phyloP scores from a whole-genome alignment of 768 basidiomycete species.

The Chlorophyllum brunneum region DNA sequence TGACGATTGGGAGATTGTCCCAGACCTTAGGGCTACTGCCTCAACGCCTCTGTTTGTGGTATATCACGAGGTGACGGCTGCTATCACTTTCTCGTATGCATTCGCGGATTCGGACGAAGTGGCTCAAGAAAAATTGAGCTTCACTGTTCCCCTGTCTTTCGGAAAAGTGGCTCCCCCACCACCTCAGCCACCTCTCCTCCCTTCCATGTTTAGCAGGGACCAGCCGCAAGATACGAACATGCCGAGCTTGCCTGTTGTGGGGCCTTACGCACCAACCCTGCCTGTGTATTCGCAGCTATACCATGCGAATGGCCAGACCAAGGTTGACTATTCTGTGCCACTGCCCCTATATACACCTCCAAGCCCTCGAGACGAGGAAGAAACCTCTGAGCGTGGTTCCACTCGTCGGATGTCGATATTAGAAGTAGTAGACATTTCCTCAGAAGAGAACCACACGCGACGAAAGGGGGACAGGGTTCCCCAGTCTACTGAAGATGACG shows the following conservation, averaged over 20 bases:
- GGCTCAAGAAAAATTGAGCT: slow-evolving; percentile 32
- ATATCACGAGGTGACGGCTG: slow-evolving; percentile 47
- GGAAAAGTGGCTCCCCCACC: slow-evolving; percentile 37
- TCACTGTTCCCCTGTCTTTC: slow-evolving; percentile 50
- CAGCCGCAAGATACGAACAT: not conserved
- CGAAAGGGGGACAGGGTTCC: not conserved
- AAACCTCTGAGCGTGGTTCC: not conserved
- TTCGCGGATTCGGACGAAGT: slow-evolving; percentile 30
- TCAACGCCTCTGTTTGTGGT: slow-evolving; percentile 56
- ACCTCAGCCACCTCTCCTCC: slow-evolving; percentile 14
- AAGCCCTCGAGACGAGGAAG: not conserved
- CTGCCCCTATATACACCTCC: slow-evolving; percentile 61
- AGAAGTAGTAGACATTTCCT: not conserved
- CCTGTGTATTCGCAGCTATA: slow-evolving; percentile 81
- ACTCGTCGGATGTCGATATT: not conserved
- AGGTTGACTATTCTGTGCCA: slow-evolving; percentile 60
- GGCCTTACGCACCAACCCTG: slow-evolving; percentile 29
- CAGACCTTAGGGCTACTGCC: slow-evolving; percentile 41
- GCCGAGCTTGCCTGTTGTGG: slow-evolving; percentile 17
- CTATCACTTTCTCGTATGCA: slow-evolving; percentile 56
- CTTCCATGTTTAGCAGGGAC: not conserved
- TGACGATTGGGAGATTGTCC: slow-evolving; percentile 36
- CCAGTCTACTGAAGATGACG: not conserved
- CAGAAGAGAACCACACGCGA: not conserved
- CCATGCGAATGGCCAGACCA: slow-evolving; percentile 67